These are phyloP conservation scores for Kodamaea neixiangensis DNA, from an alignment of 805 yeast species.

Conservation along the genomic window DNA sequence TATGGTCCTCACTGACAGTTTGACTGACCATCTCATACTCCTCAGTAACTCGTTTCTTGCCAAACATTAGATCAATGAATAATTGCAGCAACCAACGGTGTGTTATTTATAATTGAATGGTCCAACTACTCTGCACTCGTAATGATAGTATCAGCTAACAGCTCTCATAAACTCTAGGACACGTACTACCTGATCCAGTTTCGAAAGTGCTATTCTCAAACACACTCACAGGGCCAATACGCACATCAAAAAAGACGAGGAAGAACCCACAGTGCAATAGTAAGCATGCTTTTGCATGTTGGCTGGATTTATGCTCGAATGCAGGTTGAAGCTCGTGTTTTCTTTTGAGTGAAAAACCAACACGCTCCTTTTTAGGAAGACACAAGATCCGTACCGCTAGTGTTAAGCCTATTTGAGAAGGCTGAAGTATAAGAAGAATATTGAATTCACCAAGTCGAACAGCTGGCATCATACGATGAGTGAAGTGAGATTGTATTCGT, in stretches of 20 bases:
- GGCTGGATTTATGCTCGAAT: too few relatives aligned
- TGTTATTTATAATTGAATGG: neutral
- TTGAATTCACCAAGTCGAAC: neutral
- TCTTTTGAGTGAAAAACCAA: too few relatives aligned
- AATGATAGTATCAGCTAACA: neutral
- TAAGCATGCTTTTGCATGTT: too few relatives aligned
- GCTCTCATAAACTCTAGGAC: neutral
- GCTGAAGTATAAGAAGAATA: too few relatives aligned
- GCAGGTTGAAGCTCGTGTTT: too few relatives aligned
- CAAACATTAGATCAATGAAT: neutral
- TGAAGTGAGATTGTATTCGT: slow-evolving; percentile 21
- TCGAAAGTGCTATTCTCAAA: slow-evolving; percentile 1
- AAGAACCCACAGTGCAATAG: neutral
- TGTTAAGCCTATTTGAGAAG: too few relatives aligned
- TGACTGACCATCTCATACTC: slow-evolving; percentile 25
- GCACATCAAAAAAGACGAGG: neutral
- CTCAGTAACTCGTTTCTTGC: slow-evolving; percentile 7
- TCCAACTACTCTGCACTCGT: neutral
- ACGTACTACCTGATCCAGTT: slow-evolving; percentile 1
- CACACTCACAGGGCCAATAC: slow-evolving; percentile 4
- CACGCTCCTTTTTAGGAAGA: too few relatives aligned
- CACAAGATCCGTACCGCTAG: too few relatives aligned
- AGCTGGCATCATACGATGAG: neutral
- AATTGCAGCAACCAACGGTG: too few relatives aligned
- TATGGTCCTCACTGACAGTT: slow-evolving; percentile 1